These are phyloP conservation scores for Malus asiatica DNA, from an alignment of 306 rosid species.

Conservation along the genomic window DNA sequence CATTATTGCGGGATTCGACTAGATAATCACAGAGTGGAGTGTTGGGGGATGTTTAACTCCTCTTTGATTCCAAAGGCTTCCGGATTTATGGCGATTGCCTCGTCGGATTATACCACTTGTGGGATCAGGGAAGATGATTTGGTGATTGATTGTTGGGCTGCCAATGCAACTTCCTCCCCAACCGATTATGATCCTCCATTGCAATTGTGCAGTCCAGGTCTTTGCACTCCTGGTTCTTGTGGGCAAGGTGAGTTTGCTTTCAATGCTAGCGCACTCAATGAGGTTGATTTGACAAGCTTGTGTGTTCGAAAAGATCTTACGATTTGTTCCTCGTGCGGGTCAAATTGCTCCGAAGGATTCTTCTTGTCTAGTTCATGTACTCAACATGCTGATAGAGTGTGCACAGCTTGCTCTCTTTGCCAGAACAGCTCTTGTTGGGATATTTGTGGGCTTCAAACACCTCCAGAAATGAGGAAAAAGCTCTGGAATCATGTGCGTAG, in stretches of 20 bases:
- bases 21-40: conserved; percentile 67
- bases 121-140: conserved; percentile 84
- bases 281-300: conserved; percentile 59
- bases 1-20: conserved; percentile 74
- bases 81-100: conserved; percentile 77
- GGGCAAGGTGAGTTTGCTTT: conserved; percentile 48
- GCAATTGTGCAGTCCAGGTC: conserved; percentile 86
- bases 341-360: conserved; percentile 67
- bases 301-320: conserved; percentile 62
- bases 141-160: conserved; percentile 77
- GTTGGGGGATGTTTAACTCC: conserved; percentile 77
- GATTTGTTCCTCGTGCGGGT: conserved; percentile 84
- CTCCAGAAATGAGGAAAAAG: conserved; percentile 28
- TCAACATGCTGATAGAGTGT: conserved; percentile 55
- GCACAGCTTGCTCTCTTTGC: conserved; percentile 93
- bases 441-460: conserved; percentile 47
- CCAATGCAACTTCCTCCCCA: conserved; percentile 34
- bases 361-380: conserved; percentile 83
- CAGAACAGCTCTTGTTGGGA: conserved; percentile 78
- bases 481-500: conserved; percentile 45
- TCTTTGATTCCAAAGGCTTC: conserved; percentile 54
- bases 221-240: conserved; percentile 53
- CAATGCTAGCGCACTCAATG: conserved; percentile 69
- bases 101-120: conserved; percentile 69
- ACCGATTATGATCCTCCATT: conserved; percentile 63